Conservation (phyloP, 108 stramenopile genomes). For the Nitzschia putrida region DNA sequence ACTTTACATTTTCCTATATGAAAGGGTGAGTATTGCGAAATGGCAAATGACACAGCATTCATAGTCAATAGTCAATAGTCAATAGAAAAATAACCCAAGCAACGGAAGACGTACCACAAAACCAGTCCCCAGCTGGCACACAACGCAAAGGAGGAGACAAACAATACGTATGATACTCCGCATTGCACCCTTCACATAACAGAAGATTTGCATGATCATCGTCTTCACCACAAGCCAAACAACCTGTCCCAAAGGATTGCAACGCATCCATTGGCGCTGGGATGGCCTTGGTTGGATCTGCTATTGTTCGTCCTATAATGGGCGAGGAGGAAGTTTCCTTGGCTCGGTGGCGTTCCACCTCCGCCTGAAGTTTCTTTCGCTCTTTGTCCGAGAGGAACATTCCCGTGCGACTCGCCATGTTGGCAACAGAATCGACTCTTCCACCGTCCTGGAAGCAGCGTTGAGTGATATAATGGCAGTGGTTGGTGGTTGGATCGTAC, state of each 20-base stretch:
- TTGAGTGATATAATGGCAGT: too few species aligned
- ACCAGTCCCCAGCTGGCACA: constrained; percentile 80
- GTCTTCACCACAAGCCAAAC: constrained; percentile 65
- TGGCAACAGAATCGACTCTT: not conserved
- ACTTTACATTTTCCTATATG: constrained; percentile 37
- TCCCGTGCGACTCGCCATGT: constrained; percentile 20
- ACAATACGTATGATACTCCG: constrained; percentile 82
- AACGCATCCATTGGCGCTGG: not conserved
- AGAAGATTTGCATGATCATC: constrained; percentile 80
- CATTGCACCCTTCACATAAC: constrained; percentile 80
- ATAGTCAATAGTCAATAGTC: too few species aligned
- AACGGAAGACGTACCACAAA: constrained; percentile 61
- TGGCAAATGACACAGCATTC: too few species aligned
- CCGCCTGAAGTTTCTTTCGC: not conserved
- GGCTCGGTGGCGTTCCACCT: constrained; percentile 1
- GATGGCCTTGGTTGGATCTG: not conserved
- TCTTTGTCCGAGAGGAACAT: constrained; percentile 5
- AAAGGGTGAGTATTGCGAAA: too few species aligned
- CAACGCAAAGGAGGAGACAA: constrained; percentile 43
- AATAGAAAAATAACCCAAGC: too few species aligned
- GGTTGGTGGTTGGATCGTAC: too few species aligned
- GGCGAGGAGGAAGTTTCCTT: not conserved
- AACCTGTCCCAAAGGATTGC: constrained; percentile 49
- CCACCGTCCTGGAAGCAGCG: too few species aligned
- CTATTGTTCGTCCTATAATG: not conserved